phyloP scores from a whole-genome alignment of 2,329 filamentous ascomycete species.

The Monosporascus sp. region DNA sequence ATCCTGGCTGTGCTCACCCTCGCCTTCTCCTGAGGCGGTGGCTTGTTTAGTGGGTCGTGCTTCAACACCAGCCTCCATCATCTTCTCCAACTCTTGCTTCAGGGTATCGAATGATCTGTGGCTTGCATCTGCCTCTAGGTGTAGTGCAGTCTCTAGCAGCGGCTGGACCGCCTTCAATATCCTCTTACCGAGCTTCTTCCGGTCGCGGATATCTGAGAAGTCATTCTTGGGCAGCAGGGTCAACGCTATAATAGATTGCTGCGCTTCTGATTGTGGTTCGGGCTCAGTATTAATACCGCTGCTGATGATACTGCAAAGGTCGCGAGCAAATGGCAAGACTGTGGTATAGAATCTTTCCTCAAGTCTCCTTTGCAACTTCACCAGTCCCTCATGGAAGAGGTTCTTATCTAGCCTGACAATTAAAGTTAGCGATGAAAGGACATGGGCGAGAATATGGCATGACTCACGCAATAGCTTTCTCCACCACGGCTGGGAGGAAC shows the following conservation, averaged over 20 bases:
- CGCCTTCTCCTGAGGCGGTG: slow-evolving; percentile 31
- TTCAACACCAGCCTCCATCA: slow-evolving; percentile 65
- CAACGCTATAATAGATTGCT: slow-evolving; percentile 16
- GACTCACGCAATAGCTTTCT: slow-evolving; percentile 76
- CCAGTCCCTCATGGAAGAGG: slow-evolving; percentile 50
- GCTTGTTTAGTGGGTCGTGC: slow-evolving; percentile 36
- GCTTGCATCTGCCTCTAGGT: slow-evolving; percentile 75
- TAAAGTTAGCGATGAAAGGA: slow-evolving; percentile 10
- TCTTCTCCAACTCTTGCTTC: slow-evolving; percentile 65
- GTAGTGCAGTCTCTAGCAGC: slow-evolving; percentile 67
- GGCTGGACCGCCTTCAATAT: slow-evolving; percentile 81
- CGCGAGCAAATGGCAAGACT: slow-evolving; percentile 50
- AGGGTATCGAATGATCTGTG: slow-evolving; percentile 65
- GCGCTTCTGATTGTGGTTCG: slow-evolving; percentile 18
- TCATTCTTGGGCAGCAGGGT: slow-evolving; percentile 43
- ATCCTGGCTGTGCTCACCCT: slow-evolving; percentile 37
- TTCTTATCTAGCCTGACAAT: slow-evolving; percentile 56
- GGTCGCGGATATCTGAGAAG: slow-evolving; percentile 68
- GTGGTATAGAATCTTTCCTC: slow-evolving; percentile 53
- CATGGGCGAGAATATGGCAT: slow-evolving; percentile 10
- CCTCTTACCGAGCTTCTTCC: slow-evolving; percentile 79
- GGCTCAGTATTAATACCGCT: slow-evolving; percentile 43
- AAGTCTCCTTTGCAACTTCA: slow-evolving; percentile 45
- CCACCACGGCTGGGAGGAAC: slow-evolving; percentile 70
- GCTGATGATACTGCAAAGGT: slow-evolving; percentile 50